phyloP scores from a whole-genome alignment of 495 filamentous ascomycete species.

The Penicillium riverlandense region DNA sequence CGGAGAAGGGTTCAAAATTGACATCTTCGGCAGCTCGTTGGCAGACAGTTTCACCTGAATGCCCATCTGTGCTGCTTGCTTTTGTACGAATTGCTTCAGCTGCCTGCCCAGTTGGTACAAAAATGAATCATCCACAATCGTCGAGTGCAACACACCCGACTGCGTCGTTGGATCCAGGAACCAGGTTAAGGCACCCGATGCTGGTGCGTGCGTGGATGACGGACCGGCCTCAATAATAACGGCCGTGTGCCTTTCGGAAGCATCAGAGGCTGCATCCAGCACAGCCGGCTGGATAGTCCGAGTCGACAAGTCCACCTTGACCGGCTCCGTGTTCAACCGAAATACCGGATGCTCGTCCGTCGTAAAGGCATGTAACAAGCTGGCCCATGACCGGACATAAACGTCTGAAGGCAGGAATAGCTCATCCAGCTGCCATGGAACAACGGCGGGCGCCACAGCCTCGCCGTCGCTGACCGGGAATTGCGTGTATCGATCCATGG shows the following conservation, averaged over 20 bases:
- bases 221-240: conserved; percentile 6
- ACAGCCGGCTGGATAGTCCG: conserved; percentile 12
- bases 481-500: conserved; percentile 18
- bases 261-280: conserved; percentile 5
- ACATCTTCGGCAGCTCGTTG: conserved; percentile 29
- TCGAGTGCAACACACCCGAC: conserved; percentile 16
- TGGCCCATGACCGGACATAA: conserved; percentile 31
- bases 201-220: neutral
- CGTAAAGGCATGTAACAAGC: conserved; percentile 30
- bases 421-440: conserved; percentile 15
- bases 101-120: conserved; percentile 20
- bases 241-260: conserved; percentile 11
- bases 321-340: conserved; percentile 19
- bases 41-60: conserved; percentile 7
- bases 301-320: conserved; percentile 25
- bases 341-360: conserved; percentile 28
- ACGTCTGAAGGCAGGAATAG: conserved; percentile 13
- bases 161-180: conserved; percentile 11
- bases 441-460: conserved; percentile 2
- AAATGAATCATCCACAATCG: conserved; percentile 13
- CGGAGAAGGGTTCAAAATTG: conserved; percentile 57
- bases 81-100: conserved; percentile 14
- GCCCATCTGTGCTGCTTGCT: conserved; percentile 8
- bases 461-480: conserved; percentile 14
- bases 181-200: conserved; percentile 9